Evolutionary conservation across 352 stramenopile genomes (phyloP).

Genomic region (Phytophthora cryptogea): DNA sequence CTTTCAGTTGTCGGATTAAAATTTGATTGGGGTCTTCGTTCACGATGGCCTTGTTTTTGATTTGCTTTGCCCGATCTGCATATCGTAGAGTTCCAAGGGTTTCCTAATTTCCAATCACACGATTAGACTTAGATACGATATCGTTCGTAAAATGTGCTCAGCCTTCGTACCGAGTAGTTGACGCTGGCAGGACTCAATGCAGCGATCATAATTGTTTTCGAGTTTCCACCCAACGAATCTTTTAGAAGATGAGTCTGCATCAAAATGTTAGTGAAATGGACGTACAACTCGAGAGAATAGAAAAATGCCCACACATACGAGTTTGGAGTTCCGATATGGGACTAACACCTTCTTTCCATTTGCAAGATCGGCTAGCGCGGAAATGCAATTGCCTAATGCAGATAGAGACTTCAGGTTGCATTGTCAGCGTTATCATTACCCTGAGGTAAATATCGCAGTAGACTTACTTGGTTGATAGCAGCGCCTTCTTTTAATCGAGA

Average conservation of each 20-base stretch:
- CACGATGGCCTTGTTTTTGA: conserved; percentile 93
- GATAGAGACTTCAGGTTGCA: conserved; percentile 72
- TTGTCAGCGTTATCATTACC: background rate
- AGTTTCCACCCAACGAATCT: conserved; percentile 87
- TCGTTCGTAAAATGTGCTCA: background rate
- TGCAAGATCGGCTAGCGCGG: conserved; percentile 82
- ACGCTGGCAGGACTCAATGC: conserved; percentile 86
- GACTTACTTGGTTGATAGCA: conserved; percentile 90
- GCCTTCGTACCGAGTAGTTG: conserved; percentile 73
- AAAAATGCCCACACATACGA: conserved; percentile 49
- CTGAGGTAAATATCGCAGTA: background rate
- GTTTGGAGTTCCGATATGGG: conserved; percentile 92
- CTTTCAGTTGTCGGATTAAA: conserved; percentile 85
- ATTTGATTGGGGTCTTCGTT: conserved; percentile 92
- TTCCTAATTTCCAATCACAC: conserved; percentile 52
- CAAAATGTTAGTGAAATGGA: background rate
- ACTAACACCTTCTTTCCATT: conserved; percentile 90
- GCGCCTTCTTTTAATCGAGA: conserved; percentile 91
- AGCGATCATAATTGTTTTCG: conserved; percentile 92
- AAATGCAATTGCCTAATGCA: conserved; percentile 93
- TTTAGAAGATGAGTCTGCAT: conserved; percentile 82
- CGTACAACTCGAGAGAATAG: background rate
- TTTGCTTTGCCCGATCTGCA: conserved; percentile 91
- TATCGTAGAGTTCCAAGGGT: conserved; percentile 92
- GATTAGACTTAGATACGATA: background rate